Evolutionary conservation across 2,329 filamentous ascomycete genomes (phyloP).

Genomic region (Aspergillus viridinutans): DNA sequence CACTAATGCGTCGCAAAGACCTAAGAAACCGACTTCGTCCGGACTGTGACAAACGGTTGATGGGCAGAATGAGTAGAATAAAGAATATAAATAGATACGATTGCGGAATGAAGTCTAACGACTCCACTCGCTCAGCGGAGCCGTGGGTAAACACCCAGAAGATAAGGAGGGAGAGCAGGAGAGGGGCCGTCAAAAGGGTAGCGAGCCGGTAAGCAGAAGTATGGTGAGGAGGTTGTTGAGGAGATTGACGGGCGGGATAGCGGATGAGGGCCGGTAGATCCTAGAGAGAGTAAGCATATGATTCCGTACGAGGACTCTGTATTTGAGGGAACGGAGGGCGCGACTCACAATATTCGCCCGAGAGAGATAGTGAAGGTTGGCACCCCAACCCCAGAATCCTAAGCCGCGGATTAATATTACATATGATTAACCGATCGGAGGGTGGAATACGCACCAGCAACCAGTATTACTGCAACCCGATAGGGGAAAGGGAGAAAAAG

Average conservation of each 20-base stretch:
- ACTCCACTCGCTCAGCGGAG: conserved; percentile 63
- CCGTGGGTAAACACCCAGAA: conserved; percentile 82
- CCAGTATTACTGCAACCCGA: conserved; percentile 77
- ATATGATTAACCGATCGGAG: not conserved
- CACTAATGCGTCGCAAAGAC: conserved; percentile 70
- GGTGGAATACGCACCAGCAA: conserved; percentile 61
- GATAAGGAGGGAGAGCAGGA: conserved; percentile 65
- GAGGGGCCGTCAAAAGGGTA: conserved; percentile 66
- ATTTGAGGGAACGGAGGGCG: conserved; percentile 1
- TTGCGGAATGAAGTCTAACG: conserved; percentile 82
- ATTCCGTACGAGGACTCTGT: not conserved
- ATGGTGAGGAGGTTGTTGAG: conserved; percentile 70
- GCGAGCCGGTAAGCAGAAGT: conserved; percentile 83
- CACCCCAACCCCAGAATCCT: conserved; percentile 94
- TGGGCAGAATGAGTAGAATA: conserved; percentile 67
- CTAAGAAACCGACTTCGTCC: conserved; percentile 72
- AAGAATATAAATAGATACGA: conserved; percentile 71
- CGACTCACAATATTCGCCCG: conserved; percentile 65
- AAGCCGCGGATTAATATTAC: conserved; percentile 10
- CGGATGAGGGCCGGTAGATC: conserved; percentile 82
- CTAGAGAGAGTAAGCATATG: conserved; percentile 30
- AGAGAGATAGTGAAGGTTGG: conserved; percentile 84
- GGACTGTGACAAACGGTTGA: conserved; percentile 62
- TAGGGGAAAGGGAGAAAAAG: conserved; percentile 83
- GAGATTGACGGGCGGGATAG: conserved; percentile 71